Evolutionary conservation across 495 filamentous ascomycete genomes (phyloP).

Genomic region (Tirmania nivea): DNA sequence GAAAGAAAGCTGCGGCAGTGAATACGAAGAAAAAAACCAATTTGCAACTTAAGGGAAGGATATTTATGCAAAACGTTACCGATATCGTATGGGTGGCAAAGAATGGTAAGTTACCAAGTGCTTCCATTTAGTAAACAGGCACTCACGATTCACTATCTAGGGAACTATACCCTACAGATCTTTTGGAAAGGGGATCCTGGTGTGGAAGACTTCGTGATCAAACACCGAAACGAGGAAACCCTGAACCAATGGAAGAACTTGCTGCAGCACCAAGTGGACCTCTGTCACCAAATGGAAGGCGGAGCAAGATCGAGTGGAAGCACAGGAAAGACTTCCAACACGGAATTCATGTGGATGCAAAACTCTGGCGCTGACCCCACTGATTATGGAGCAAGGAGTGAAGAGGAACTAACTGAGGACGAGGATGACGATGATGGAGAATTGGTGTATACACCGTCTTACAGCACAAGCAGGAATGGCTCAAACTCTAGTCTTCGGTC

Average conservation of each 20-base stretch:
- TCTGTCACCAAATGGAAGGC: conserved; percentile 26
- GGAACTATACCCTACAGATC: conserved; percentile 86
- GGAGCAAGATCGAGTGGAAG: conserved; percentile 8
- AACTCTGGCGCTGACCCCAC: conserved; percentile 6
- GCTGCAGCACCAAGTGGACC: conserved; percentile 28
- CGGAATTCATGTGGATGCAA: conserved; percentile 63
- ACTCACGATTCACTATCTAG: neutral
- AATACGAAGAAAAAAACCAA: conserved; percentile 56
- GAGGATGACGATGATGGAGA: conserved; percentile 54
- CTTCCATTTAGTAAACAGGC: conserved; percentile 5
- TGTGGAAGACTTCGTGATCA: conserved; percentile 89
- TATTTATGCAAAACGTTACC: conserved; percentile 98
- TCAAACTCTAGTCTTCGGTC: conserved; percentile 64
- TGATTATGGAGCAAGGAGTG: conserved; percentile 3
- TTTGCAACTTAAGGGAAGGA: conserved; percentile 83
- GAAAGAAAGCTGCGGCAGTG: conserved; percentile 44
- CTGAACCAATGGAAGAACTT: conserved; percentile 76
- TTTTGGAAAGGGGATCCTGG: conserved; percentile 96
- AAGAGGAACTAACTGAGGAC: conserved; percentile 28
- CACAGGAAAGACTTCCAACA: conserved; percentile 31
- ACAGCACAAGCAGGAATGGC: conserved; percentile 47
- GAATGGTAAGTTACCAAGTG: conserved; percentile 37
- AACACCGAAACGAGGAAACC: conserved; percentile 66
- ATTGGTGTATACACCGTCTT: conserved; percentile 18
- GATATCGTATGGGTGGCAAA: conserved; percentile 67